Evolutionary conservation across 208 protist genomes (phyloP).

Genomic region (Acanthamoeba lenticulata): DNA sequence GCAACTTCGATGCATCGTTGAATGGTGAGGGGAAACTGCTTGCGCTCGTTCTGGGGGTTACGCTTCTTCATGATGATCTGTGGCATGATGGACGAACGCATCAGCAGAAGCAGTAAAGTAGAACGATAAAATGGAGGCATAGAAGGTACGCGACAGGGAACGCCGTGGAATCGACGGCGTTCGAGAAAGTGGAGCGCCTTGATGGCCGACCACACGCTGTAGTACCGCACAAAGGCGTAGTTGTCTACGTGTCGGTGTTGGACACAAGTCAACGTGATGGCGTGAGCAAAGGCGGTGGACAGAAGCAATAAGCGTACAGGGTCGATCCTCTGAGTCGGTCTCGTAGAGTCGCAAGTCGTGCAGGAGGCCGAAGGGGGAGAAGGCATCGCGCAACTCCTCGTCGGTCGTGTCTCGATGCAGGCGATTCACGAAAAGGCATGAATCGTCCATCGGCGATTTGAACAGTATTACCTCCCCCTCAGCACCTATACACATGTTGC

Average conservation of each 20-base stretch:
- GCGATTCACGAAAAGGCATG: neutral
- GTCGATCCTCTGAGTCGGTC: neutral
- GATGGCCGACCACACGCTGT: slow-evolving; percentile 19
- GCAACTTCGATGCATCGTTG: slow-evolving; percentile 42
- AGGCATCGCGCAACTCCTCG: slow-evolving; percentile 36
- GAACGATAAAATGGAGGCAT: neutral
- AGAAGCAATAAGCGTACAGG: neutral
- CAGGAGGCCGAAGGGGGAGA: slow-evolving; percentile 21
- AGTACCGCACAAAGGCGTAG: slow-evolving; percentile 60
- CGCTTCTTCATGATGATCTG: slow-evolving; percentile 52
- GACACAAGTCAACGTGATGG: neutral
- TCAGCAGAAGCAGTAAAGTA: neutral
- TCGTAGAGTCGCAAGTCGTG: slow-evolving; percentile 49
- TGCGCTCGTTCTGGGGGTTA: slow-evolving; percentile 35
- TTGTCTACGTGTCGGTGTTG: neutral
- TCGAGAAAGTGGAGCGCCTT: slow-evolving; percentile 11
- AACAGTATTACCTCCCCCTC: slow-evolving; percentile 38
- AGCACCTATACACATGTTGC: neutral
- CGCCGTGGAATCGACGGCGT: neutral
- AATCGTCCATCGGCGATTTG: slow-evolving; percentile 31
- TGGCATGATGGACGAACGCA: neutral
- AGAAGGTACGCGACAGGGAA: neutral
- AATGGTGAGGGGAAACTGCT: slow-evolving; percentile 49
- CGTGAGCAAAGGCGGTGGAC: neutral
- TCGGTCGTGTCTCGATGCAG: slow-evolving; percentile 45